Conservation (phyloP, 2,329 filamentous ascomycete species). For the Penicillium sp. region DNA sequence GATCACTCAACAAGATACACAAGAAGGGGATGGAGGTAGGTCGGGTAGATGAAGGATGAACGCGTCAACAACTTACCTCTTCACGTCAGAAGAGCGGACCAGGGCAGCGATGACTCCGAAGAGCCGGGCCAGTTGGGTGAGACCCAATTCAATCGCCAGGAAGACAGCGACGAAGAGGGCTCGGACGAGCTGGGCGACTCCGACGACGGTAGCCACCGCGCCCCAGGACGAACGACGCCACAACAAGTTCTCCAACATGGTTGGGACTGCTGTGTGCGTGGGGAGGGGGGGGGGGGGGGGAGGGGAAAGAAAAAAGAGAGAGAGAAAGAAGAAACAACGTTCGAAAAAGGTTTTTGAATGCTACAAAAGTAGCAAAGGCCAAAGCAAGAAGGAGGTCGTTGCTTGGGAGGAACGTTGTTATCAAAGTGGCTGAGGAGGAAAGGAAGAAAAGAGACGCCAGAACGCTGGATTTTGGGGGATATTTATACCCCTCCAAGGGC, state of each 20-base stretch:
- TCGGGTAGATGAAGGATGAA: not conserved
- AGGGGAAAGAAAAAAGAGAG: not conserved
- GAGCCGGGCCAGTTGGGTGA: too few relatives aligned
- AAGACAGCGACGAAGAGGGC: not conserved
- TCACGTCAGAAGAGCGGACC: not conserved
- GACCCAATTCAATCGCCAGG: too few relatives aligned
- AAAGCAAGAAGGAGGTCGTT: not conserved
- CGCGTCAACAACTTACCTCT: not conserved
- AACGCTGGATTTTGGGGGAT: too few relatives aligned
- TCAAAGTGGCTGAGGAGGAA: too few relatives aligned
- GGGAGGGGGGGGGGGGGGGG: not conserved
- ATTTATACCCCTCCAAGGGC: too few relatives aligned
- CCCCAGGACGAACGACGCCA: too few relatives aligned
- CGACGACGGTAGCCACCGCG: not conserved
- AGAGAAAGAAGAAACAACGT: not conserved
- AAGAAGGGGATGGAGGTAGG: too few relatives aligned
- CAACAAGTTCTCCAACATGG: not conserved
- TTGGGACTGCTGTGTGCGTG: not conserved
- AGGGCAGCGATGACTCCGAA: not conserved
- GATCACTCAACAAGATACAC: not conserved
- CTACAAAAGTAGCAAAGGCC: not conserved
- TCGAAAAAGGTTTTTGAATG: not conserved
- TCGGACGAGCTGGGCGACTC: not conserved
- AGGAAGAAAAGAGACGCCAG: too few relatives aligned
- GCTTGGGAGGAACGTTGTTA: too few relatives aligned